These are phyloP conservation scores for Hyphopichia homilentoma DNA, from an alignment of 805 yeast genomes.

Conservation along the genomic window DNA sequence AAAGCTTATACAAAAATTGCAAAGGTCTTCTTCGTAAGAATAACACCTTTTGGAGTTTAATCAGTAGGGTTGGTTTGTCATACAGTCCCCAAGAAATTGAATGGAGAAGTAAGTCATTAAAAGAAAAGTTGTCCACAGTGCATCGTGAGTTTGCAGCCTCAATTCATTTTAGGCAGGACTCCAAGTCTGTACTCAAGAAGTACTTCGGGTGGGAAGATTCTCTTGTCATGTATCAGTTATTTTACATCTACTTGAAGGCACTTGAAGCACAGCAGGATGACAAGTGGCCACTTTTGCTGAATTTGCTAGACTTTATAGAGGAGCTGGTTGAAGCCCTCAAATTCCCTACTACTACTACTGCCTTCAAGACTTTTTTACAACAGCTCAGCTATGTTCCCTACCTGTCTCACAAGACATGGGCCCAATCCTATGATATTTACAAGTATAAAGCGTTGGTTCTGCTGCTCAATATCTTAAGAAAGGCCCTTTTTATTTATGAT, in stretches of 20 bases:
- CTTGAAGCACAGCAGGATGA: slow-evolving; percentile 13
- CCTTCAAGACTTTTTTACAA: slow-evolving; percentile 21
- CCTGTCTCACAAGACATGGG: too few relatives aligned
- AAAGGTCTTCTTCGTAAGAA: slow-evolving; percentile 1
- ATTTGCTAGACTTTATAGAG: slow-evolving; percentile 14
- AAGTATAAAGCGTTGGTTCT: too few relatives aligned
- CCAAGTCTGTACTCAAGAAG: slow-evolving; percentile 15
- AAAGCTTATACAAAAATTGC: slow-evolving; percentile 16
- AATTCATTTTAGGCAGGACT: slow-evolving; percentile 16
- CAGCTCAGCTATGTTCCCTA: too few relatives aligned
- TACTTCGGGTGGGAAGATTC: slow-evolving; percentile 16
- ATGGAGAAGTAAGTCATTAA: slow-evolving; percentile 19
- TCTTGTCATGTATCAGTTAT: slow-evolving; percentile 22
- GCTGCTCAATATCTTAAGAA: too few relatives aligned
- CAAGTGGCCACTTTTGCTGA: slow-evolving; percentile 28
- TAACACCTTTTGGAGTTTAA: neutral
- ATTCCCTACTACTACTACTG: slow-evolving; percentile 14
- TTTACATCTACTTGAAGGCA: slow-evolving; percentile 25
- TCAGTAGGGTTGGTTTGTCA: slow-evolving; percentile 2
- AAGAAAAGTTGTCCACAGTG: slow-evolving; percentile 19
- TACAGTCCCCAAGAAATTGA: slow-evolving; percentile 8
- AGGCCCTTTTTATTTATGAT: slow-evolving; percentile 21
- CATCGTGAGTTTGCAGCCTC: slow-evolving; percentile 23
- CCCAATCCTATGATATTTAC: too few relatives aligned
- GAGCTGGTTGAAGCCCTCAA: slow-evolving; percentile 12